Conservation (phyloP, 768 basidiomycete species). For the Amylocystis lapponica region DNA sequence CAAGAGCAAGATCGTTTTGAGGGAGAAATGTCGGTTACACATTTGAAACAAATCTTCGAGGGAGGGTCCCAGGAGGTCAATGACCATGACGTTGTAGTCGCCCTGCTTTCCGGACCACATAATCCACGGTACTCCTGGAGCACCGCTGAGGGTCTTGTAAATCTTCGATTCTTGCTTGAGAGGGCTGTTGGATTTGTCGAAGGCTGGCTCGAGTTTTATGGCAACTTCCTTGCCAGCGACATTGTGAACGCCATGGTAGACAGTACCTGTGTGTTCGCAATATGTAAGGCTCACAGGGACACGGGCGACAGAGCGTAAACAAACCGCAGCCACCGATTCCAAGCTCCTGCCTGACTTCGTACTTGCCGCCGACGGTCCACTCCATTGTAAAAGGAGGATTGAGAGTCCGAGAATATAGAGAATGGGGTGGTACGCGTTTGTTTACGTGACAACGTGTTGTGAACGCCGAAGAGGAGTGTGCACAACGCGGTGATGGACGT, state of each 20-base stretch:
- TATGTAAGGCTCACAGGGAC: background rate
- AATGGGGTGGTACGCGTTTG: background rate
- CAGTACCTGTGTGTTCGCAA: slow-evolving; percentile 45
- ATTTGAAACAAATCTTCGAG: slow-evolving; percentile 84
- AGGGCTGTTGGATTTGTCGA: slow-evolving; percentile 52
- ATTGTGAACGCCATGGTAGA: slow-evolving; percentile 74
- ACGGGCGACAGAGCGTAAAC: slow-evolving; percentile 12
- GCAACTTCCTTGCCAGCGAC: slow-evolving; percentile 80
- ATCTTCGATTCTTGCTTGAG: slow-evolving; percentile 88
- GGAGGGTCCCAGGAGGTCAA: slow-evolving; percentile 90
- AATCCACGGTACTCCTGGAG: slow-evolving; percentile 86
- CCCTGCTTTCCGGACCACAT: slow-evolving; percentile 90
- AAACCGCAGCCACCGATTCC: slow-evolving; percentile 75
- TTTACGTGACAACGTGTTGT: background rate
- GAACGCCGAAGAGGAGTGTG: background rate
- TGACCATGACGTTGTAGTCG: slow-evolving; percentile 96
- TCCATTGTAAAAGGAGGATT: slow-evolving; percentile 19
- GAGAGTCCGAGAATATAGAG: slow-evolving; percentile 7
- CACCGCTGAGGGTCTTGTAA: slow-evolving; percentile 87
- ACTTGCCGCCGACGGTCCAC: slow-evolving; percentile 65
- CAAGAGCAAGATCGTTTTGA: slow-evolving; percentile 91
- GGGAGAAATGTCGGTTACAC: slow-evolving; percentile 86
- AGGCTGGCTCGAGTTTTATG: slow-evolving; percentile 74
- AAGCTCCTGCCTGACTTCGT: slow-evolving; percentile 73
- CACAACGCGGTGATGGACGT: background rate